Evolutionary conservation across 768 basidiomycete genomes (phyloP), one percentile per base, ranked within the genome.

Genomic region (Leccinum obscurum): DNA sequence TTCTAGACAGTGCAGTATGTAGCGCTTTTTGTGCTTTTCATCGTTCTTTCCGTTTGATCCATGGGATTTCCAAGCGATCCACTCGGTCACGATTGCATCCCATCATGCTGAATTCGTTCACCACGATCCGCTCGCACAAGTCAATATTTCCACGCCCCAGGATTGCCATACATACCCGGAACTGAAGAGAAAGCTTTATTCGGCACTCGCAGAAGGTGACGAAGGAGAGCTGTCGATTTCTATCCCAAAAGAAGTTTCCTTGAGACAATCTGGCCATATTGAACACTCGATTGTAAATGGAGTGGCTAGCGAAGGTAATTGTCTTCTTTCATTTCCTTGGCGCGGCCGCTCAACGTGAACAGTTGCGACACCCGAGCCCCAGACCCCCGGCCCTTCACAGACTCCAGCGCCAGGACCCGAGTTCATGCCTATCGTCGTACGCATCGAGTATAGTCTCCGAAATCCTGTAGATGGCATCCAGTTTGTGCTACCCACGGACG

Each of bases 191-290:
- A 90, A 88, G 76, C 75, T 97, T 44, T 98, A 95, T 77, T 85
- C 93, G 0, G 93, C 96, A 0, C 80, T 95, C 55, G 85, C 93
- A 62, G 97, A 98, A 69, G 84, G 87, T 48, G 94, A 96, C 65
- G 94, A 98, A 72, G 97, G 96, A 59, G 97, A 98, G 75, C 72
- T 99, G 34, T 93, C 93, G 6, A 93, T 99, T 66, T 84, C 88
- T 11, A 86, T 98, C 61, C 92, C 92, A 9, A 81, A 80, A 66
- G 89, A 89, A 60, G 86, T 89, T 17, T 78, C 83, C 54, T 75
- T 89, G 67, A 88, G 78, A 74, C 85, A 83, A 61, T 85, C 85
- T 32, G 82, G 82, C 28, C 80, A 79, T 62, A 65, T 78, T 26
- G 67, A 75, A 41, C 65, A 75, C 49, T 60, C 70, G 24, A 62